These are phyloP conservation scores for Xanthoparmelia taractica DNA, from an alignment of 495 filamentous ascomycete species.

Conservation along the genomic window DNA sequence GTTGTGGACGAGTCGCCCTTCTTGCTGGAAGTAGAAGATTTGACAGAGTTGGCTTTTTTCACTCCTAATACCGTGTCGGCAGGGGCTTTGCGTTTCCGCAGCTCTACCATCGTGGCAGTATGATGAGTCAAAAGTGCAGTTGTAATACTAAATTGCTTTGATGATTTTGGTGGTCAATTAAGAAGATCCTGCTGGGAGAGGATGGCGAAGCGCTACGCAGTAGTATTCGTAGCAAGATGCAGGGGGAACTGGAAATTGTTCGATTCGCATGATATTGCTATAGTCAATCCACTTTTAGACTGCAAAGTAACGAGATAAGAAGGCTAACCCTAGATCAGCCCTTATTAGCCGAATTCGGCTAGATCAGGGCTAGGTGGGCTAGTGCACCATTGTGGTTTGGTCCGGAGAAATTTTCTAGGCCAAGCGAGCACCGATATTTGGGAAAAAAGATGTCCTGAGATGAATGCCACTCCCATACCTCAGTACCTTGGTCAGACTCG, in stretches of 20 bases:
- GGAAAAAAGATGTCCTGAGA: too few relatives aligned
- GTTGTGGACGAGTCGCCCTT: slow-evolving; percentile 29
- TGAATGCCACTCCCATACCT: not conserved
- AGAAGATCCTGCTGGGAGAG: not conserved
- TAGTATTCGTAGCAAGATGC: not conserved
- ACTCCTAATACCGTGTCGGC: slow-evolving; percentile 35
- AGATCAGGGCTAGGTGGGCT: too few relatives aligned
- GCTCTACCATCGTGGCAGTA: slow-evolving; percentile 45
- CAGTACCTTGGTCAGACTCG: not conserved
- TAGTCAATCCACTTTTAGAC: too few relatives aligned
- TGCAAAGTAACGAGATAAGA: too few relatives aligned
- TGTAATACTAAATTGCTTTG: not conserved
- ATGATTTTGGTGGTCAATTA: not conserved
- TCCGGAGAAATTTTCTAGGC: not conserved
- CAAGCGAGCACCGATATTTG: too few relatives aligned
- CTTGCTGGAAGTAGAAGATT: slow-evolving; percentile 38
- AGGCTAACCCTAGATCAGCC: too few relatives aligned
- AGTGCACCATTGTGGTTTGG: too few relatives aligned
- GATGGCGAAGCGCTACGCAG: not conserved
- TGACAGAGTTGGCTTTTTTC: slow-evolving; percentile 48
- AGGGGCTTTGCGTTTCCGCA: slow-evolving; percentile 69
- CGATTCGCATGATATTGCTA: too few relatives aligned
- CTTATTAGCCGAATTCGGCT: too few relatives aligned
- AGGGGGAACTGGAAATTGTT: not conserved
- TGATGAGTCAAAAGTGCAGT: not conserved